Evolutionary conservation across 108 stramenopile species (phyloP).

Genomic region (Cyclotella baltica): DNA sequence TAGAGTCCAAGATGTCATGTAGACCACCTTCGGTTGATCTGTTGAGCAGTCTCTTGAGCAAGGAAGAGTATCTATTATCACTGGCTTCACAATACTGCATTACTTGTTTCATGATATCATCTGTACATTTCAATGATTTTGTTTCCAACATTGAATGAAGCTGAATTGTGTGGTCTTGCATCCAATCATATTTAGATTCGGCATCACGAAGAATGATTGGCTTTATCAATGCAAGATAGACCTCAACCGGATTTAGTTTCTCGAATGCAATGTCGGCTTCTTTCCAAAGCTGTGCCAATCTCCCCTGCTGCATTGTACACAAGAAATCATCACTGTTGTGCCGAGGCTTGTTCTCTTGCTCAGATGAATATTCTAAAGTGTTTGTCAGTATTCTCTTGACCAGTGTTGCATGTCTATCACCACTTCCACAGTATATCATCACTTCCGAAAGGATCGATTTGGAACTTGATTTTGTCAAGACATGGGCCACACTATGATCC

Average conservation of each 20-base stretch:
- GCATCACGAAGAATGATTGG: constrained; percentile 27
- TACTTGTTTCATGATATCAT: constrained; percentile 11
- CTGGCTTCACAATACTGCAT: constrained; percentile 6
- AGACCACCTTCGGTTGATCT: constrained; percentile 1
- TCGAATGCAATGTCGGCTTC: constrained; percentile 18
- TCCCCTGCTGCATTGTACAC: not conserved
- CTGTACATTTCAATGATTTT: not conserved
- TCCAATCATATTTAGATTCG: constrained; percentile 21
- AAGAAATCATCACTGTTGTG: not conserved
- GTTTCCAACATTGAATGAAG: constrained; percentile 25
- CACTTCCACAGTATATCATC: constrained; percentile 37
- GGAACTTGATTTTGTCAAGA: not conserved
- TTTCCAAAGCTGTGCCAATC: constrained; percentile 26
- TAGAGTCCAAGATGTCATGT: not conserved
- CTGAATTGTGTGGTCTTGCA: constrained; percentile 8
- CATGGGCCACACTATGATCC: too few species aligned
- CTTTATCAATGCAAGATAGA: constrained; percentile 20
- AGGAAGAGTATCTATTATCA: constrained; percentile 12
- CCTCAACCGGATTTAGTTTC: not conserved
- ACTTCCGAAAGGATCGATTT: constrained; percentile 30
- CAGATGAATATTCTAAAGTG: too few species aligned
- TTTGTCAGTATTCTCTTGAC: constrained; percentile 43
- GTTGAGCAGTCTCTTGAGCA: constrained; percentile 25
- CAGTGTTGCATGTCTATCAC: constrained; percentile 42
- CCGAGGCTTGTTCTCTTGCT: not conserved